Evolutionary conservation across 2,329 filamentous ascomycete species (phyloP).

Genomic region (Calycina herbarum): DNA sequence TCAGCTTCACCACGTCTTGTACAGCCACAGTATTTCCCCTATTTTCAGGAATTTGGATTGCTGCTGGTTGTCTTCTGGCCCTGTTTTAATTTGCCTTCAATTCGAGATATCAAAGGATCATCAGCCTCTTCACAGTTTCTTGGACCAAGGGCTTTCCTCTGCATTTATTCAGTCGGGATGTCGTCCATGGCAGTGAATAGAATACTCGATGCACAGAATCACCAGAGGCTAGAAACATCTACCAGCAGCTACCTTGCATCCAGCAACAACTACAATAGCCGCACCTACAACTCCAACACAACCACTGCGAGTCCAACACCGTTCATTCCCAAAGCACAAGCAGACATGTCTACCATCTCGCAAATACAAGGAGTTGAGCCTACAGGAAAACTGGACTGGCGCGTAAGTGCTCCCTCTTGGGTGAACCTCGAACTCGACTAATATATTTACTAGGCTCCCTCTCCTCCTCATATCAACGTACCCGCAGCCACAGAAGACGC

Average conservation of each 20-base stretch:
- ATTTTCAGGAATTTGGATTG: too few relatives aligned
- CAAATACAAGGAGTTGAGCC: conserved; percentile 23
- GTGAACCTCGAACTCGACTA: neutral
- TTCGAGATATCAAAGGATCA: too few relatives aligned
- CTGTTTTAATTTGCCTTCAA: too few relatives aligned
- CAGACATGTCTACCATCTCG: conserved; percentile 24
- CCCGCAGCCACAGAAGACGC: conserved; percentile 30
- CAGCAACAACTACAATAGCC: neutral
- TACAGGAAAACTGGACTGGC: conserved; percentile 26
- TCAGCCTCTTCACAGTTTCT: too few relatives aligned
- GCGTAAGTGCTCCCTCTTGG: conserved; percentile 23
- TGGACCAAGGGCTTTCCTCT: too few relatives aligned
- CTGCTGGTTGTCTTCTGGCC: too few relatives aligned
- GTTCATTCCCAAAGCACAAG: conserved; percentile 16
- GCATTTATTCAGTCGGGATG: neutral
- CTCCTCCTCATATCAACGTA: conserved; percentile 37
- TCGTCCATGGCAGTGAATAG: neutral
- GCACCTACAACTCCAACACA: neutral
- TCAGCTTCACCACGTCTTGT: too few relatives aligned
- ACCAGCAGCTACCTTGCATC: neutral
- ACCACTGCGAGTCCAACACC: conserved; percentile 1
- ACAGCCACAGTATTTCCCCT: too few relatives aligned
- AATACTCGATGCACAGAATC: neutral
- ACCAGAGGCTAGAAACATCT: neutral
- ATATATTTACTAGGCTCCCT: conserved; percentile 31